A percentile compares a stretch with the other conserved stretches of the same genome.
phyloP scores from a whole-genome alignment of 805 yeast species.

The Diddensiella transvaalensis region DNA sequence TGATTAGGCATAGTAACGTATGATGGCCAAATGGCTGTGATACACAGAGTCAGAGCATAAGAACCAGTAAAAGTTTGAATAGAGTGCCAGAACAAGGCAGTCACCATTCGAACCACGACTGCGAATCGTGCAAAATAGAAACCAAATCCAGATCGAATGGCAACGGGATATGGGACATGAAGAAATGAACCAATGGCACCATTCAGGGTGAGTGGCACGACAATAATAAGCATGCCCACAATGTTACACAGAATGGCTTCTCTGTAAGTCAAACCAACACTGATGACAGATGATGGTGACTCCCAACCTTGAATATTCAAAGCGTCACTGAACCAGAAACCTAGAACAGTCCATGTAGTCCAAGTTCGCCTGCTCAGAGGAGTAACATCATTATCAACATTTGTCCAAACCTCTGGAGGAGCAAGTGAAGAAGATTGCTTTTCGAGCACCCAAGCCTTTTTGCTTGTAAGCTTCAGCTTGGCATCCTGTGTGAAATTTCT shows the following conservation, averaged over 20 bases:
- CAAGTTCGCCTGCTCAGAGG: constrained; percentile 19
- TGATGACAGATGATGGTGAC: constrained; percentile 16
- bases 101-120: constrained; percentile 20
- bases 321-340: constrained; percentile 22
- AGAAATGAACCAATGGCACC: constrained; percentile 21
- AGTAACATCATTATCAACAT: constrained; percentile 44
- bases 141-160: constrained; percentile 26
- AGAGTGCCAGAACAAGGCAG: constrained; percentile 23
- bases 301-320: constrained; percentile 22
- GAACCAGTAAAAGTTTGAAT: constrained; percentile 22
- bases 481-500: background rate
- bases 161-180: constrained; percentile 28
- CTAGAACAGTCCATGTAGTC: constrained; percentile 18
- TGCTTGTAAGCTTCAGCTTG: constrained; percentile 21
- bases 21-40: constrained; percentile 24
- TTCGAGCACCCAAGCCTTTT: constrained; percentile 23
- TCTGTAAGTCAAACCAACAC: constrained; percentile 18
- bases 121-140: constrained; percentile 19
- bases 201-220: constrained; percentile 15
- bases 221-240: constrained; percentile 17
- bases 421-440: constrained; percentile 25
- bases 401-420: constrained; percentile 26
- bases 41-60: constrained; percentile 15
- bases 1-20: constrained; percentile 24
- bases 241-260: constrained; percentile 18